Evolutionary conservation across 2,329 filamentous ascomycete species (phyloP).

Genomic region (Graphilbum fragrans): DNA sequence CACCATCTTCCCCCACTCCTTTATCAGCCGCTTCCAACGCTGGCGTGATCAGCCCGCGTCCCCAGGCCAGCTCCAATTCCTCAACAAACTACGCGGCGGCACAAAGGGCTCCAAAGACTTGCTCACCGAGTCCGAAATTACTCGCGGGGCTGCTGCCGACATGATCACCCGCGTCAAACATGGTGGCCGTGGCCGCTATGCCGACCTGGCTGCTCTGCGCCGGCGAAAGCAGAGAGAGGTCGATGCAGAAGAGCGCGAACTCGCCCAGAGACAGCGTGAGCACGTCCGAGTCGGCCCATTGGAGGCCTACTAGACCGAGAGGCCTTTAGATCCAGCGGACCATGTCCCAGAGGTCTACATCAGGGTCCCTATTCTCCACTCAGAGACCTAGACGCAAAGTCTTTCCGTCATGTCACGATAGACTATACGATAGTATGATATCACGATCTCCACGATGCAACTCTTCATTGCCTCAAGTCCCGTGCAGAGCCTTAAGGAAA

Average conservation of each 20-base stretch:
- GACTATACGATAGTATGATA: no score
- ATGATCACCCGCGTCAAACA: slow-evolving; percentile 90
- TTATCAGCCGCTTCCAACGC: slow-evolving; percentile 51
- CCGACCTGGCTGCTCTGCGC: slow-evolving; percentile 37
- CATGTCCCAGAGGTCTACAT: no score
- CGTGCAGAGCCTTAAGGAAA: not conserved
- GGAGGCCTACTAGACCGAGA: not conserved
- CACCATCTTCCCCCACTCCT: slow-evolving; percentile 50
- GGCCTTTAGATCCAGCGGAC: no score
- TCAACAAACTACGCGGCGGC: slow-evolving; percentile 54
- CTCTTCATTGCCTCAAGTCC: not conserved
- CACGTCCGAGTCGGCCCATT: slow-evolving; percentile 42
- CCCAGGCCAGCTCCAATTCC: slow-evolving; percentile 51
- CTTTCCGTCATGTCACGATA: no score
- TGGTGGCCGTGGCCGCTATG: slow-evolving; percentile 58
- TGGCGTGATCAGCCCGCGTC: slow-evolving; percentile 63
- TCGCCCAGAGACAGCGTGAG: slow-evolving; percentile 31
- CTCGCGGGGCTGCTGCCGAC: slow-evolving; percentile 70
- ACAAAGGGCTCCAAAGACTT: no score
- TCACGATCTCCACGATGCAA: no score
- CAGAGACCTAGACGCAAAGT: no score
- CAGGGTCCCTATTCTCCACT: no score
- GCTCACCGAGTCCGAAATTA: slow-evolving; percentile 41
- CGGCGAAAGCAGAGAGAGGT: slow-evolving; percentile 30
- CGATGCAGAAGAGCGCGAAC: slow-evolving; percentile 24